These are phyloP conservation scores for Hypericum androsaemum DNA, from an alignment of 345 rosid genomes.

Conservation along the genomic window DNA sequence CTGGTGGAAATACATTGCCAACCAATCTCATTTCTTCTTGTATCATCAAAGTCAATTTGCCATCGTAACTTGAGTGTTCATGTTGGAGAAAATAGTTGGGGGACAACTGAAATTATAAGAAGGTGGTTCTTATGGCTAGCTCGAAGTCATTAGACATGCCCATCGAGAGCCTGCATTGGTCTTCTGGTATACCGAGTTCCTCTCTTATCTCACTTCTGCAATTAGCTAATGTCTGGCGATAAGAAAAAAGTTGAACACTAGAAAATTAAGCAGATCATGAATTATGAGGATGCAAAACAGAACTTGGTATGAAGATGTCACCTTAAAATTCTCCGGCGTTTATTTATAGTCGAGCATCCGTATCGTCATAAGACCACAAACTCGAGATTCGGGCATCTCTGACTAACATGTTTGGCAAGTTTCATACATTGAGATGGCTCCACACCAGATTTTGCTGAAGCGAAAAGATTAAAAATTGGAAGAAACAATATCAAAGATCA, in stretches of 20 bases:
- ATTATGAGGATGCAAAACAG: not conserved
- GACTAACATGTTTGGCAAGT: conserved; percentile 59
- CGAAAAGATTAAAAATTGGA: not conserved
- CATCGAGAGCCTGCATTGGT: conserved; percentile 90
- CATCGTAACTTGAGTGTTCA: too few species aligned
- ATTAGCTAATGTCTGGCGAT: conserved; percentile 55
- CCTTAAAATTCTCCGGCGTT: conserved; percentile 97
- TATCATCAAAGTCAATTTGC: too few species aligned
- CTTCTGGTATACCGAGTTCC: conserved; percentile 68
- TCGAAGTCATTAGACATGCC: conserved; percentile 97
- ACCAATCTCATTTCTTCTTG: too few species aligned
- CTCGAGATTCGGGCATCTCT: conserved; percentile 64
- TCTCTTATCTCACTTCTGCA: conserved; percentile 87
- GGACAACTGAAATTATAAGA: too few species aligned
- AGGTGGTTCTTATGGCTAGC: conserved; percentile 55
- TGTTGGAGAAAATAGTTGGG: too few species aligned
- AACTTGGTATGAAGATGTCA: conserved; percentile 13
- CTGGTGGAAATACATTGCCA: too few species aligned
- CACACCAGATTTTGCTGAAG: conserved; percentile 84
- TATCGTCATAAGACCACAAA: conserved; percentile 91
- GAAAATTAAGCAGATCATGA: conserved; percentile 4
- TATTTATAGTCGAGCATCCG: conserved; percentile 88
- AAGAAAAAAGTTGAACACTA: conserved; percentile 3
- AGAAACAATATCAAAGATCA: too few species aligned
- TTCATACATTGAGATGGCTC: conserved; percentile 77